Evolutionary conservation across 164 flowering plant species (phyloP), one percentile per base, ranked within the genome.

Genomic region (Macadamia integrifolia): DNA sequence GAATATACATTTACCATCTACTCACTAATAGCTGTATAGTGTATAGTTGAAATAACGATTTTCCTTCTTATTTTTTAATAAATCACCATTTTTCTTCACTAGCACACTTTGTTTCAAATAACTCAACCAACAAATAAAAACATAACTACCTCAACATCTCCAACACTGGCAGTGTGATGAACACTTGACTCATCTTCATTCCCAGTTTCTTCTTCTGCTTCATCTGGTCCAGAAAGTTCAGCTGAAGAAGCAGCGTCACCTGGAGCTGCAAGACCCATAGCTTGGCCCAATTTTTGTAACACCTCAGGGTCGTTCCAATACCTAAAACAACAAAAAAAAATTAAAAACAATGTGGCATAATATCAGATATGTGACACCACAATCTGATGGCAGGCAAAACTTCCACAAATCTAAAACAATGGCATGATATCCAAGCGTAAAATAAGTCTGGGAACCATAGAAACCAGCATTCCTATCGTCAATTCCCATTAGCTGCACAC

Each of bases 291-390:
- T 78, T 91, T 93, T 65, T 80, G 79, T 57, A 93, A 79, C 59
- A 93, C 96, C 6, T 91, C 98, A 72, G 88, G 87, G 74, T 93
- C 98, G 82, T 93, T 93, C 98, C 96, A 91, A 74, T 93, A 93
- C 86, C 97, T 93, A 71, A 7, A 66, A 57, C 6, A 62, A 40
- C 49, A 69, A 58, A 11, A n/a, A n/a, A 15, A 7, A 58, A 15
- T 29, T 23, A 6, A 10, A 48, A 59, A n/a, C 17, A 28, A 35
- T 35, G 40, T 35, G 40, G 40, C 40, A 35, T 2, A 35, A 35
- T 35, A 35, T 35, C 40, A 35, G 40, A 35, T 35, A 35, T 2
- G 40, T 35, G 40, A 35, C 23, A 23, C 40, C 40, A 35, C 40
- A 35, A 35, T 35, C 40, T 35, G 40, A 35, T 35, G 40, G 40